These are phyloP conservation scores for Quercus dentata DNA, from an alignment of 306 rosid genomes.

Conservation along the genomic window DNA sequence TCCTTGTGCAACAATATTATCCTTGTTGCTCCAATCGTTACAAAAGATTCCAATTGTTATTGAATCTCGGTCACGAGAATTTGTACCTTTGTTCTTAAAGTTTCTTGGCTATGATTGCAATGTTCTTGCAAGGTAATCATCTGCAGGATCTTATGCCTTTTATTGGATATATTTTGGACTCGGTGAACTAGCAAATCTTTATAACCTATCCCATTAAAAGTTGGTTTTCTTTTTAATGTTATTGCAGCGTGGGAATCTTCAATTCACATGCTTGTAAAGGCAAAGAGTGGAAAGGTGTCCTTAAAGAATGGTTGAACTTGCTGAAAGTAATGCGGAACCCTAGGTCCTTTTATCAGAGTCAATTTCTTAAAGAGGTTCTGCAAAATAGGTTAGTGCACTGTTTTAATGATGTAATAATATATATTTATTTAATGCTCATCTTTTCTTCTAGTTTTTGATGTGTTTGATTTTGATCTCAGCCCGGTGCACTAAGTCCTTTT, in stretches of 20 bases:
- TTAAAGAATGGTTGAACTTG: slow-evolving; percentile 94
- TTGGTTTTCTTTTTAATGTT: slow-evolving; percentile 28
- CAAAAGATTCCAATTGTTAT: slow-evolving; percentile 59
- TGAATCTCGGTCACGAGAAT: slow-evolving; percentile 60
- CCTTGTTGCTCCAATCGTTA: slow-evolving; percentile 68
- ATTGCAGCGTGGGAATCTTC: slow-evolving; percentile 73
- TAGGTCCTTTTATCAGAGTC: slow-evolving; percentile 53
- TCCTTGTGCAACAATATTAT: slow-evolving; percentile 51
- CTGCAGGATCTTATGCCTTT: slow-evolving; percentile 18
- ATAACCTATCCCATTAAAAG: slow-evolving; percentile 12
- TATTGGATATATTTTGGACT: not conserved
- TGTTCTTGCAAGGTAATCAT: slow-evolving; percentile 50
- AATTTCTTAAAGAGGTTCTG: slow-evolving; percentile 73
- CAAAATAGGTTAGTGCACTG: slow-evolving; percentile 60
- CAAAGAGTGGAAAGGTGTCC: slow-evolving; percentile 79
- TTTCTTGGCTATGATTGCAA: slow-evolving; percentile 68
- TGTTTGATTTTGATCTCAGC: not conserved
- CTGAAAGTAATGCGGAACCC: slow-evolving; percentile 72
- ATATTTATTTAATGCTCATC: not conserved
- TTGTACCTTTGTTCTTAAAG: slow-evolving; percentile 64
- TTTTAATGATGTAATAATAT: not conserved
- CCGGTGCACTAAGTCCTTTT: not conserved
- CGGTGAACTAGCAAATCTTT: slow-evolving; percentile 3
- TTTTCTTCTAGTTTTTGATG: not conserved
- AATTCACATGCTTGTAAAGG: slow-evolving; percentile 67